phyloP scores from a whole-genome alignment of 371 early-diverging fungal genomes.

The Synchytrium microbalum region DNA sequence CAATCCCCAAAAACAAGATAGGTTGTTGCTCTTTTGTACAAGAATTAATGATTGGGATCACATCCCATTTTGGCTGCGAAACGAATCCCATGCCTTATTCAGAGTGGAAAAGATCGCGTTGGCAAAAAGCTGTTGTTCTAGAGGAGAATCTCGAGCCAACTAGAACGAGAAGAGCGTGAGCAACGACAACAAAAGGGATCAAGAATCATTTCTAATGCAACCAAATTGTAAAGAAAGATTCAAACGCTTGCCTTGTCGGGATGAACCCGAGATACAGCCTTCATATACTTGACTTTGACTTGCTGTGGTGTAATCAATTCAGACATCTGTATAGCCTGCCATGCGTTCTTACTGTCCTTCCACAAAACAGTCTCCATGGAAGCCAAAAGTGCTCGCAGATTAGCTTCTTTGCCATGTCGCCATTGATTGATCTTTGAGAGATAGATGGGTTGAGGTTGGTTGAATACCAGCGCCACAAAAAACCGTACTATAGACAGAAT shows the following conservation, averaged over 20 bases:
- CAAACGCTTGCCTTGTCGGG: conserved; percentile 77
- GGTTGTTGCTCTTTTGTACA: too few relatives aligned
- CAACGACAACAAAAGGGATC: neutral
- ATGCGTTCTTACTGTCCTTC: conserved; percentile 52
- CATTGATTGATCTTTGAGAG: conserved; percentile 50
- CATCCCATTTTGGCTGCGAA: conserved; percentile 60
- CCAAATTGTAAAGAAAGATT: neutral
- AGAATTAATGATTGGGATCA: conserved; percentile 10
- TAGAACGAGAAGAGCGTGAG: conserved; percentile 5
- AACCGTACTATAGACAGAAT: neutral
- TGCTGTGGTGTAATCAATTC: conserved; percentile 76
- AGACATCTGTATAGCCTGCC: conserved; percentile 68
- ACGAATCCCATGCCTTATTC: conserved; percentile 92
- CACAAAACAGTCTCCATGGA: conserved; percentile 76
- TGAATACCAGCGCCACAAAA: conserved; percentile 13
- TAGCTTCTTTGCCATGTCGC: conserved; percentile 80
- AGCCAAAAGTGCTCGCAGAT: conserved; percentile 79
- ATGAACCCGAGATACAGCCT: conserved; percentile 86
- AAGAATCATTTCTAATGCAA: conserved; percentile 4
- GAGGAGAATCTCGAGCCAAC: conserved; percentile 41
- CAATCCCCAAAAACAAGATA: too few relatives aligned
- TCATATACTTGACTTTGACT: conserved; percentile 88
- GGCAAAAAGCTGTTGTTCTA: conserved; percentile 82
- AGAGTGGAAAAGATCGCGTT: conserved; percentile 75
- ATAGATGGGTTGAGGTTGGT: neutral